phyloP scores from a whole-genome alignment of 768 basidiomycete species.

The Cystobasidium onofrii region DNA sequence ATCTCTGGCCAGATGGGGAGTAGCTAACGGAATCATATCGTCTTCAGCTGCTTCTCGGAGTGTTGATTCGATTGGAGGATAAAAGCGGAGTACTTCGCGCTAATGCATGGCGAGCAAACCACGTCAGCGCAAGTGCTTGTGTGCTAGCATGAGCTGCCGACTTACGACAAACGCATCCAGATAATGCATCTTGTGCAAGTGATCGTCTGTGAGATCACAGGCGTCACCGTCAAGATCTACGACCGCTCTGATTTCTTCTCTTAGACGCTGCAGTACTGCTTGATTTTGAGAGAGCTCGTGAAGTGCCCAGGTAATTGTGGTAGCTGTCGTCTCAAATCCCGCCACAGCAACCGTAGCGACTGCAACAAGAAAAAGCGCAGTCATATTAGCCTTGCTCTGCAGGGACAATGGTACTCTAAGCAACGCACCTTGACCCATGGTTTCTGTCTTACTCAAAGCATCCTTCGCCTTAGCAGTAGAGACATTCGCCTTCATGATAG shows the following conservation, averaged over 20 bases:
- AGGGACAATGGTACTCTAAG: neutral
- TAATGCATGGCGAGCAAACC: no score
- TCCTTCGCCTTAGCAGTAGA: neutral
- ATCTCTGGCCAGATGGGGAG: slow-evolving; percentile 31
- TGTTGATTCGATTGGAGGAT: slow-evolving; percentile 45
- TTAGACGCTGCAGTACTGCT: neutral
- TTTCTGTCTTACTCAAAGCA: neutral
- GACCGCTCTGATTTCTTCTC: neutral
- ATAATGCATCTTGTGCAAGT: neutral
- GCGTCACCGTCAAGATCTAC: neutral
- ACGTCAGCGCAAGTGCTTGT: no score
- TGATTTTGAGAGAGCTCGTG: neutral
- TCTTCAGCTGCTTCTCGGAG: slow-evolving; percentile 66
- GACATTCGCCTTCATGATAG: neutral
- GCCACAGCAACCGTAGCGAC: neutral
- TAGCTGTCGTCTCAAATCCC: neutral
- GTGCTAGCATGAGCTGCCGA: no score
- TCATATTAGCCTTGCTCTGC: neutral
- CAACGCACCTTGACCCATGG: neutral
- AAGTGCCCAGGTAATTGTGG: neutral
- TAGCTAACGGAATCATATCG: slow-evolving; percentile 62
- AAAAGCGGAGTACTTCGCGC: slow-evolving; percentile 1
- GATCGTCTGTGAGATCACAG: neutral
- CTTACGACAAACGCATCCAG: neutral
- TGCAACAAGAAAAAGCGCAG: neutral